A percentile compares a stretch with the other conserved stretches of the same genome.
Conservation (phyloP, 1,284 basidiomycete genomes). For the Entoloma clypeatum region DNA sequence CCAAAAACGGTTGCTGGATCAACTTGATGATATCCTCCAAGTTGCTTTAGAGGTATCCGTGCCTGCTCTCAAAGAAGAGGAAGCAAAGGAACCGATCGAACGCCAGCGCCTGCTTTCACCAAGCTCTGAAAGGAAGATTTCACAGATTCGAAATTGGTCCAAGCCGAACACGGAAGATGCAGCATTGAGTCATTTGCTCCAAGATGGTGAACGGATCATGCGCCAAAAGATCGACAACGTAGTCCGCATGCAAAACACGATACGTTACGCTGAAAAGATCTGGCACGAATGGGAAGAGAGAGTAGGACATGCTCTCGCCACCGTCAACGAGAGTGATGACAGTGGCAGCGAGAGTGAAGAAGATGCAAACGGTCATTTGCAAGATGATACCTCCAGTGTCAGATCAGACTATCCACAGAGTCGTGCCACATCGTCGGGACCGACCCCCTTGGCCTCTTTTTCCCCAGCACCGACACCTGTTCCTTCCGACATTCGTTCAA, state of each 20-base stretch:
- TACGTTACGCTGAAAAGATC: constrained; percentile 96
- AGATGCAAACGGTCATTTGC: constrained; percentile 23
- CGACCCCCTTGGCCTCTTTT: constrained; percentile 64
- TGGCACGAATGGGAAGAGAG: constrained; percentile 96
- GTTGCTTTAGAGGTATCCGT: constrained; percentile 82
- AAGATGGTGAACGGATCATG: constrained; percentile 87
- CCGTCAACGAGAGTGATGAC: constrained; percentile 51
- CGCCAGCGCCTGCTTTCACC: constrained; percentile 88
- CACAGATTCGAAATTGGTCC: constrained; percentile 78
- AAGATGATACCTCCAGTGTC: constrained; percentile 46
- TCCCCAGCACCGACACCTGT: constrained; percentile 48
- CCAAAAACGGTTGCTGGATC: constrained; percentile 77
- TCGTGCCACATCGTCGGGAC: constrained; percentile 48
- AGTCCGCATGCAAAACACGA: constrained; percentile 96
- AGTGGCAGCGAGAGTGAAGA: constrained; percentile 36
- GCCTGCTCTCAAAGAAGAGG: constrained; percentile 88
- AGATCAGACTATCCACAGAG: constrained; percentile 62
- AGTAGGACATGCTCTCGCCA: constrained; percentile 67
- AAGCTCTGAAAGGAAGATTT: constrained; percentile 79
- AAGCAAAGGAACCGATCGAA: constrained; percentile 87
- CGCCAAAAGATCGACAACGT: constrained; percentile 93
- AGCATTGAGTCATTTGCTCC: constrained; percentile 77
- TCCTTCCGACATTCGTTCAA: constrained; percentile 27
- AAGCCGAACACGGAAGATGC: constrained; percentile 83
- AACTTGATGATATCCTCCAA: constrained; percentile 81